phyloP scores from a whole-genome alignment of 2,329 filamentous ascomycete genomes.

The Phialophora tarda region DNA sequence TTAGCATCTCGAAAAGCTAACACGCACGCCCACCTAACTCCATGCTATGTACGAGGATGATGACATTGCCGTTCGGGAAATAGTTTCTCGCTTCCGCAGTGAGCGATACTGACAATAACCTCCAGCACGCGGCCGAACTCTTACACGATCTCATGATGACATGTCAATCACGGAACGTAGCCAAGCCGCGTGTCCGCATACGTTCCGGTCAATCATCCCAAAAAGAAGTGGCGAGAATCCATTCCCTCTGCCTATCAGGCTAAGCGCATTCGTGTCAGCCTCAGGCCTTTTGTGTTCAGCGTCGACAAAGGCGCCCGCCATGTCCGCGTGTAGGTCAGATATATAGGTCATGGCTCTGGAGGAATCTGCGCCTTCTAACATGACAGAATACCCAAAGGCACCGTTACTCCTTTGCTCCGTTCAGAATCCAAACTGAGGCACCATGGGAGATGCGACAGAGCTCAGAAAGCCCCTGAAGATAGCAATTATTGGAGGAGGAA shows the following conservation, averaged over 20 bases:
- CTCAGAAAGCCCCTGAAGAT: constrained; percentile 8
- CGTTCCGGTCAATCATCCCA: background rate
- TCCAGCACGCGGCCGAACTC: background rate
- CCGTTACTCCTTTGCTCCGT: background rate
- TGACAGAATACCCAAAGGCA: background rate
- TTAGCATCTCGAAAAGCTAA: too few species aligned
- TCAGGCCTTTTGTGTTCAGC: background rate
- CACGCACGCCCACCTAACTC: too few species aligned
- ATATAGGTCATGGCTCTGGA: background rate
- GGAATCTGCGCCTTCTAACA: background rate
- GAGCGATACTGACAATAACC: background rate
- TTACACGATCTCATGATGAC: background rate
- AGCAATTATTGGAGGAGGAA: constrained; percentile 19
- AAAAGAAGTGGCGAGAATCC: background rate
- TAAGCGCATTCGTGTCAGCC: background rate
- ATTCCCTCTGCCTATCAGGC: background rate
- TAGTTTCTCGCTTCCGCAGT: background rate
- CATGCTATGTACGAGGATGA: background rate
- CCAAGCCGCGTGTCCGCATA: too few species aligned
- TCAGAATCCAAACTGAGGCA: too few species aligned
- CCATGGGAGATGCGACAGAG: constrained; percentile 13
- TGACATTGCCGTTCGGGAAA: background rate
- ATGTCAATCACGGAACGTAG: too few species aligned
- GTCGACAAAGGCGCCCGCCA: background rate
- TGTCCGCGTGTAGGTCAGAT: background rate